A percentile compares a stretch with the other conserved stretches of the same genome.
phyloP scores from a whole-genome alignment of 495 filamentous ascomycete genomes.

The Neurospora sp. region DNA sequence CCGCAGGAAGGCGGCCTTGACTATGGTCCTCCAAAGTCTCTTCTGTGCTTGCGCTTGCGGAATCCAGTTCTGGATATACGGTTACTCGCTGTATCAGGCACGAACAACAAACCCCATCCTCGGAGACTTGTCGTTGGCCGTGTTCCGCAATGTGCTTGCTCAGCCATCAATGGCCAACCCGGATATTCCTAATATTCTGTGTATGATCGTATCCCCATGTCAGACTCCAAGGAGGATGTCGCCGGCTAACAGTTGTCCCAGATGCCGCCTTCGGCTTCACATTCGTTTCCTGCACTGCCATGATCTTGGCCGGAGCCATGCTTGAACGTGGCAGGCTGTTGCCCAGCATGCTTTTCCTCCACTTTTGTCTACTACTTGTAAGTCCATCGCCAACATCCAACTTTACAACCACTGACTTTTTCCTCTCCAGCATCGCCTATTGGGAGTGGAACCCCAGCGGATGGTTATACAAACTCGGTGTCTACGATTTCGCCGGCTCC shows the following conservation, averaged over 20 bases:
- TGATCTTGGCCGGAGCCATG: slow-evolving; percentile 18
- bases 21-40: slow-evolving; percentile 83
- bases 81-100: slow-evolving; percentile 86
- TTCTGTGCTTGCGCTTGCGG: slow-evolving; percentile 75
- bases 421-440: slow-evolving; percentile 58
- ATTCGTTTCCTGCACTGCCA: slow-evolving; percentile 14
- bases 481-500: slow-evolving; percentile 79
- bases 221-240: background rate
- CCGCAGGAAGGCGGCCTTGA: slow-evolving; percentile 84
- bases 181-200: slow-evolving; percentile 70
- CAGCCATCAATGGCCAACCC: slow-evolving; percentile 63
- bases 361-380: slow-evolving; percentile 60
- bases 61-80: slow-evolving; percentile 99
- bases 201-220: slow-evolving; percentile 62
- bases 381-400: background rate
- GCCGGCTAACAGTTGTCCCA: background rate
- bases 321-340: slow-evolving; percentile 69
- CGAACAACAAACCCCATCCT: slow-evolving; percentile 73
- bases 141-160: slow-evolving; percentile 62
- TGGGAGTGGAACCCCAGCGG: slow-evolving; percentile 85
- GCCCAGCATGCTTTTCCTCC: slow-evolving; percentile 78
- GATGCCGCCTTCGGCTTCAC: slow-evolving; percentile 7
- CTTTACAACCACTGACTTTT: background rate
- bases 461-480: slow-evolving; percentile 65
- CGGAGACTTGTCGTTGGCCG: slow-evolving; percentile 73